Conservation (phyloP, 805 yeast genomes). For the Priceomyces haplophilus region DNA sequence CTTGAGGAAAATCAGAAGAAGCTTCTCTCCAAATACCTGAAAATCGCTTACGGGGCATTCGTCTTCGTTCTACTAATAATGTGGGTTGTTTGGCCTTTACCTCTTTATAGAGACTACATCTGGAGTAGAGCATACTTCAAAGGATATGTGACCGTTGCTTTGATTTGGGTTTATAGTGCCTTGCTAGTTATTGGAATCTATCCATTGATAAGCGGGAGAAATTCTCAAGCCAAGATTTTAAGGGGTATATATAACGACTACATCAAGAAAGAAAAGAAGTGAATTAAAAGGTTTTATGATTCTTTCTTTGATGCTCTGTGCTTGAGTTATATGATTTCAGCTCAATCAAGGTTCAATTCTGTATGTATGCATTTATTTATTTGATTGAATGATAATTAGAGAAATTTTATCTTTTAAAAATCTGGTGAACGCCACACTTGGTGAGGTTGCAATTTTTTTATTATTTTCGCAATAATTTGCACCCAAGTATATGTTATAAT, state of each 20-base stretch:
- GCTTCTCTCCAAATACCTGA: not conserved
- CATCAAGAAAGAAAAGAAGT: not conserved
- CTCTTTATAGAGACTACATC: slow-evolving; percentile 41
- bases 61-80: slow-evolving; percentile 28
- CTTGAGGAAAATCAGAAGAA: not conserved
- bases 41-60: slow-evolving; percentile 22
- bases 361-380: too few species aligned
- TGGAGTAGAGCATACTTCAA: slow-evolving; percentile 34
- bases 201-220: slow-evolving; percentile 3
- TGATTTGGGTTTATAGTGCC: slow-evolving; percentile 40
- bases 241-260: slow-evolving; percentile 4
- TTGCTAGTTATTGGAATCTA: slow-evolving; percentile 30
- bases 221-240: not conserved
- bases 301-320: too few species aligned
- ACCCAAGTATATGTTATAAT: too few species aligned
- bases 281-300: too few species aligned
- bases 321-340: too few species aligned
- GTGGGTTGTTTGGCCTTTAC: slow-evolving; percentile 43
- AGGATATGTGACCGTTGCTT: slow-evolving; percentile 37
- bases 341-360: too few species aligned
- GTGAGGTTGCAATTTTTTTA: too few species aligned
- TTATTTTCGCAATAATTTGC: too few species aligned
- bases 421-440: too few species aligned
- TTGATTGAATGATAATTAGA: too few species aligned
- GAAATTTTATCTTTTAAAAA: too few species aligned